Conservation (phyloP, 2,329 filamentous ascomycete genomes). For the Pezicula neosporulosa region DNA sequence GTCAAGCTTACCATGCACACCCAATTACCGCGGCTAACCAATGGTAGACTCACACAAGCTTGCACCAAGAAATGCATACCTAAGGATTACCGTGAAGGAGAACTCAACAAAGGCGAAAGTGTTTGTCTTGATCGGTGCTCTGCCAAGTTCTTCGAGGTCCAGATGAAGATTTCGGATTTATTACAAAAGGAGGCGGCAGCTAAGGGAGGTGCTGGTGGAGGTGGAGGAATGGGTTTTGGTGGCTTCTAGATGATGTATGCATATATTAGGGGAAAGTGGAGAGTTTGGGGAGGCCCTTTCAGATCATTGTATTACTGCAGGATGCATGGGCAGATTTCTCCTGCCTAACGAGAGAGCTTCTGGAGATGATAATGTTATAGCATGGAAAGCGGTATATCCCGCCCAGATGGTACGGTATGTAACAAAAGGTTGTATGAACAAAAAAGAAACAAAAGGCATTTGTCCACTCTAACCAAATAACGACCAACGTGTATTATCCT, state of each 20-base stretch:
- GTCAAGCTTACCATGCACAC: slow-evolving; percentile 8
- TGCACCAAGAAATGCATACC: slow-evolving; percentile 96
- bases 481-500: slow-evolving; percentile 3
- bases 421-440: too few species aligned
- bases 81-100: slow-evolving; percentile 86
- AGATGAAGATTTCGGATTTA: slow-evolving; percentile 95
- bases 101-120: slow-evolving; percentile 98
- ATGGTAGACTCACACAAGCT: slow-evolving; percentile 73
- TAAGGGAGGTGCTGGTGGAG: slow-evolving; percentile 51
- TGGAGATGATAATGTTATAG: too few species aligned
- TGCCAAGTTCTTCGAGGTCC: slow-evolving; percentile 97
- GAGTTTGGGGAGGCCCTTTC: not conserved
- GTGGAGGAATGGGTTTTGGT: slow-evolving; percentile 45
- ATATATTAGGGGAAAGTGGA: not conserved
- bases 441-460: slow-evolving; percentile 10
- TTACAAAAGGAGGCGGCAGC: slow-evolving; percentile 84
- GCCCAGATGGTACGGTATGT: not conserved
- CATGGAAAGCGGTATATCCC: too few species aligned
- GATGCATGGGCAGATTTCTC: not conserved
- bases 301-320: not conserved
- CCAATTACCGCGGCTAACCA: slow-evolving; percentile 5
- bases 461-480: slow-evolving; percentile 12
- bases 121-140: slow-evolving; percentile 98
- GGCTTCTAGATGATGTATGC: slow-evolving; percentile 30
- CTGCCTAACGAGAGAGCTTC: too few species aligned